Evolutionary conservation across 106 monocot species (phyloP).

Genomic region (Narthecium ossifragum): DNA sequence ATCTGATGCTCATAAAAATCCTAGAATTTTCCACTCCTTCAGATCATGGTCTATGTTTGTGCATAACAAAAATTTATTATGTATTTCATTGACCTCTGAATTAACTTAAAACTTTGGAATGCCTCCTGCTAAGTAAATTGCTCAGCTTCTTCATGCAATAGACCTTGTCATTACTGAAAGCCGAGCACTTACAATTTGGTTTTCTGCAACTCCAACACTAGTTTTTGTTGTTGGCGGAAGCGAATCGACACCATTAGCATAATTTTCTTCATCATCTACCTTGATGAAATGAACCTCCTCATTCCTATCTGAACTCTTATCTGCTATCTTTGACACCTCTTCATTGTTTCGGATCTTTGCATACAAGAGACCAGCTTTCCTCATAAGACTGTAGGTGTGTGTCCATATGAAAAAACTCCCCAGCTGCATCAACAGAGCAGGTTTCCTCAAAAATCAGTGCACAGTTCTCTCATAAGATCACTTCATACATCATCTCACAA

Average conservation of each 20-base stretch:
- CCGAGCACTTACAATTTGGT: slow-evolving; percentile 7
- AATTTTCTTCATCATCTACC: background rate
- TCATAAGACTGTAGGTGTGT: slow-evolving; percentile 56
- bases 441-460: no score
- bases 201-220: background rate
- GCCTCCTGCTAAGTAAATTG: no score
- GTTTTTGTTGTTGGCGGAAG: background rate
- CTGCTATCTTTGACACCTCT: background rate
- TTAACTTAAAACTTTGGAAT: no score
- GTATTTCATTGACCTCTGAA: no score
- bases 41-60: no score
- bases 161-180: no score
- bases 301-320: background rate
- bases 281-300: slow-evolving; percentile 2
- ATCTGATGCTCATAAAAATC: no score
- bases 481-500: background rate
- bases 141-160: no score
- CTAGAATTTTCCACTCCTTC: no score
- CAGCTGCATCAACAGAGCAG: slow-evolving; percentile 56
- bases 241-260: no score
- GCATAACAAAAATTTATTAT: no score
- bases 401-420: slow-evolving; percentile 83
- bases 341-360: slow-evolving; percentile 2
- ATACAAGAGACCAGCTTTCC: slow-evolving; percentile 13
- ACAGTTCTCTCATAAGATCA: no score